Evolutionary conservation across 768 basidiomycete species (phyloP).

Genomic region (Chiua virens): DNA sequence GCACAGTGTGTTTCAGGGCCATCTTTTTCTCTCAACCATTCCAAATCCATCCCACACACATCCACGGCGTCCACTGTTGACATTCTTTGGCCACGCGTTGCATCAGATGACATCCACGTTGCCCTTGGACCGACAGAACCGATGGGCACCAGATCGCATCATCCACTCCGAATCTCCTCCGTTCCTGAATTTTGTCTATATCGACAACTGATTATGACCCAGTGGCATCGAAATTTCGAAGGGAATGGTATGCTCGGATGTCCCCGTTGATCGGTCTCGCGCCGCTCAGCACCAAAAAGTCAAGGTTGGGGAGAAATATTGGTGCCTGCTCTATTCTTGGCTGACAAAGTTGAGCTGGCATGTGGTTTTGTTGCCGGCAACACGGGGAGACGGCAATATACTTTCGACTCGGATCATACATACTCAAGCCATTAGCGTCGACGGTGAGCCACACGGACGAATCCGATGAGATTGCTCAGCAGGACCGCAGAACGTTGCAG

Average conservation of each 20-base stretch:
- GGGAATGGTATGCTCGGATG: background rate
- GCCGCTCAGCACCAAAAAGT: slow-evolving; percentile 1
- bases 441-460: background rate
- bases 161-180: background rate
- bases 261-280: slow-evolving; percentile 5
- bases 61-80: background rate
- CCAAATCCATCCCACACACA: background rate
- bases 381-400: slow-evolving; percentile 5
- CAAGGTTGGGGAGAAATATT: background rate
- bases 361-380: background rate
- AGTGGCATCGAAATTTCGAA: background rate
- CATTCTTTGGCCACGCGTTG: background rate
- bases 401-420: background rate
- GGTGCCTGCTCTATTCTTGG: background rate
- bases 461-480: background rate
- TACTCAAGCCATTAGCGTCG: background rate
- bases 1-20: slow-evolving; percentile 9
- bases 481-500: too few species aligned
- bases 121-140: too few species aligned
- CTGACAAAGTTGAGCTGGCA: slow-evolving; percentile 3
- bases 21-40: background rate
- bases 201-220: too few species aligned
- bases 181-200: slow-evolving; percentile 6
- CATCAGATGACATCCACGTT: slow-evolving; percentile 7
- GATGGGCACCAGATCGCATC: background rate